phyloP scores from a whole-genome alignment of 2,329 filamentous ascomycete genomes.

The Pseudogymnoascus sp. region DNA sequence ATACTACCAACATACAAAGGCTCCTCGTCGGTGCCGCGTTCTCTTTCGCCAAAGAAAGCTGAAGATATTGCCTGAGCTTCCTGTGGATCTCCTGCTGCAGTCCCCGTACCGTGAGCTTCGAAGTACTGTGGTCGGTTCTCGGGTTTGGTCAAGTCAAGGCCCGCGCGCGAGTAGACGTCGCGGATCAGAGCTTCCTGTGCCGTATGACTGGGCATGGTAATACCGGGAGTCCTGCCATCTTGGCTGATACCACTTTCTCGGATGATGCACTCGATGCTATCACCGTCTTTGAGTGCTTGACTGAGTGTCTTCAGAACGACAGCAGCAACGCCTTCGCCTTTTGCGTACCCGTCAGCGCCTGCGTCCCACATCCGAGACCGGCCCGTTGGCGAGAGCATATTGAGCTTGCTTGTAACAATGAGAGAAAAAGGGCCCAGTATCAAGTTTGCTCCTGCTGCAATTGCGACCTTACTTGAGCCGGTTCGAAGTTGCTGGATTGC shows the following conservation, averaged over 20 bases:
- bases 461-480: conserved; percentile 30
- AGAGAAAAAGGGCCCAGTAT: conserved; percentile 14
- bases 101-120: conserved; percentile 31
- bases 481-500: conserved; percentile 33
- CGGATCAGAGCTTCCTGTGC: conserved; percentile 32
- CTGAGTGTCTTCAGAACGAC: conserved; percentile 52
- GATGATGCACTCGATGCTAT: conserved; percentile 50
- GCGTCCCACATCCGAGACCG: conserved; percentile 46
- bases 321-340: conserved; percentile 54
- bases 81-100: conserved; percentile 13
- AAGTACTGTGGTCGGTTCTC: conserved; percentile 39
- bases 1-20: conserved; percentile 14
- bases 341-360: conserved; percentile 56
- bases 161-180: conserved; percentile 13
- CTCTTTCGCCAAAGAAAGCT: too few species aligned
- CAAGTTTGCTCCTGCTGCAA: conserved; percentile 20
- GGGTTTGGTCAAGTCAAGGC: conserved; percentile 15
- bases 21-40: too few species aligned
- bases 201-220: conserved; percentile 44
- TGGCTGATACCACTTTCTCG: conserved; percentile 44
- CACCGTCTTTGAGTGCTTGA: conserved; percentile 50
- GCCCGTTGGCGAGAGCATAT: conserved; percentile 14
- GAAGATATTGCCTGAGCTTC: conserved; percentile 10
- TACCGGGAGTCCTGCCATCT: conserved; percentile 50
- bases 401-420: neutral